Evolutionary conservation across 2,329 filamentous ascomycete species (phyloP).

Genomic region (Epichloe uncinata): DNA sequence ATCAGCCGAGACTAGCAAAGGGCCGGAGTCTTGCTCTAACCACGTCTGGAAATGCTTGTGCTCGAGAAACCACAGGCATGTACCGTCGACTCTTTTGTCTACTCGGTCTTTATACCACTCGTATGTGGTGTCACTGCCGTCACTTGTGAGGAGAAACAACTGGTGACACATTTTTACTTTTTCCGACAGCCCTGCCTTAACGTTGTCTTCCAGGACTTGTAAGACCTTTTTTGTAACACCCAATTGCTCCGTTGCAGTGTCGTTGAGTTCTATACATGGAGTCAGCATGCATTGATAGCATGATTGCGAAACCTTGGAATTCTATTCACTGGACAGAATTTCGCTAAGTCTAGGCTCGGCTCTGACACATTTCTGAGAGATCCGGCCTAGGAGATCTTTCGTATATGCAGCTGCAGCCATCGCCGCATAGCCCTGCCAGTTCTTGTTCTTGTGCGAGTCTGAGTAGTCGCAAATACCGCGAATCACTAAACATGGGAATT

Average conservation of each 20-base stretch:
- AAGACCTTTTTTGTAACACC: rapidly evolving
- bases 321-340: too few species aligned
- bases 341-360: too few species aligned
- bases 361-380: too few species aligned
- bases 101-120: conserved; percentile 17
- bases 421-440: conserved; percentile 19
- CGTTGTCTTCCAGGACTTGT: too few species aligned
- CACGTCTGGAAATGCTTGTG: conserved; percentile 18
- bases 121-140: conserved; percentile 10
- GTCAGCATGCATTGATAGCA: too few species aligned
- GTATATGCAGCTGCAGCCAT: conserved; percentile 18
- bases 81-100: conserved; percentile 9
- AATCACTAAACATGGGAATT: conserved; percentile 19
- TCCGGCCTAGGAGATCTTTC: conserved; percentile 11
- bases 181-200: too few species aligned
- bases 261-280: too few species aligned
- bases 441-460: conserved; percentile 19
- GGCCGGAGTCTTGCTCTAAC: conserved; percentile 14
- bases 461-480: conserved; percentile 24
- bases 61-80: conserved; percentile 20
- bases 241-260: too few species aligned
- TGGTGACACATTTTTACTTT: too few species aligned
- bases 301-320: too few species aligned
- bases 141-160: background rate
- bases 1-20: conserved; percentile 23